Percentiles rank a stretch among this genome's conserved stretches.
phyloP scores from a whole-genome alignment of 176 grass and related monocot genomes.

The Ananas comosus region DNA sequence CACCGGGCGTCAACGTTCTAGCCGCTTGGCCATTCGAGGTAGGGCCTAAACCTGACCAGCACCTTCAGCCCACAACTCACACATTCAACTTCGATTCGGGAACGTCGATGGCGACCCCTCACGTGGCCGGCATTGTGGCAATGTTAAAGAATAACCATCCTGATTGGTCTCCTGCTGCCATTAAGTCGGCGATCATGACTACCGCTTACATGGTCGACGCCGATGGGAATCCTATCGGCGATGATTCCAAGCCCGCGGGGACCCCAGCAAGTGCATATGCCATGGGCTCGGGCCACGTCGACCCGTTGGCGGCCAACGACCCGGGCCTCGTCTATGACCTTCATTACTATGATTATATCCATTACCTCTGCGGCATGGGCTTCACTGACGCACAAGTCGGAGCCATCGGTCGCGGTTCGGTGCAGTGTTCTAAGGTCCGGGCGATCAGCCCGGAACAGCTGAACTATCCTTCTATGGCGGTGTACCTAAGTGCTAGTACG shows the following conservation, averaged over 20 bases:
- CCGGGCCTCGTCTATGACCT: conserved; percentile 84
- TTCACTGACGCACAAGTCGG: conserved; percentile 34
- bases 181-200: conserved; percentile 92
- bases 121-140: conserved; percentile 62
- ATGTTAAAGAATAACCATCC: conserved; percentile 57
- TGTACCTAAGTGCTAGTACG: conserved; percentile 21
- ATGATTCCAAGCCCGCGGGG: conserved; percentile 10
- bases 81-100: conserved; percentile 61
- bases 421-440: conserved; percentile 22
- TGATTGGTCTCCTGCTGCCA: conserved; percentile 67
- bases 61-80: background rate
- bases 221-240: conserved; percentile 25
- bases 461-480: conserved; percentile 68
- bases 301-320: conserved; percentile 37
- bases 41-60: background rate
- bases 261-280: conserved; percentile 21
- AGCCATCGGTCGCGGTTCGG: conserved; percentile 33
- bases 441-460: conserved; percentile 37
- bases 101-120: conserved; percentile 83
- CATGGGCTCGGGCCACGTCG: conserved; percentile 51
- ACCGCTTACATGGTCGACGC: conserved; percentile 35
- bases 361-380: conserved; percentile 52
- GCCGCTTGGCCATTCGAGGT: conserved; percentile 9
- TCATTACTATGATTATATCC: conserved; percentile 36
- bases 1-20: conserved; percentile 63